A percentile compares a stretch with the other conserved stretches of the same genome.
These are phyloP conservation scores for Heterobasidion occidentale DNA, from an alignment of 1,284 basidiomycete species.

Conservation along the genomic window DNA sequence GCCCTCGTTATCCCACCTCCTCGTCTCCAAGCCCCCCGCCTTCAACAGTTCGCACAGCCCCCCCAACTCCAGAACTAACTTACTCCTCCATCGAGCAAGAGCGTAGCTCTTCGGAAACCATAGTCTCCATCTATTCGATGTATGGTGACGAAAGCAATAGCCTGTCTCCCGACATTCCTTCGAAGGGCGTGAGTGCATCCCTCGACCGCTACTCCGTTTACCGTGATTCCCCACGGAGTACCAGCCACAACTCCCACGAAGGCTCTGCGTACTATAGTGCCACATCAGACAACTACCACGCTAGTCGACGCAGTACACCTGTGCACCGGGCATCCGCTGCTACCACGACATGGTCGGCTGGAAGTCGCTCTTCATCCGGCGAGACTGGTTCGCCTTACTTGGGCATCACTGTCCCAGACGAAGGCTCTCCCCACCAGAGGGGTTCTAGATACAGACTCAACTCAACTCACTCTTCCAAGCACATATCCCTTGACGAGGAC, in stretches of 20 bases:
- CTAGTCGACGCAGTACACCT: constrained; percentile 2
- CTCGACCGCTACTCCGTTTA: constrained; percentile 4
- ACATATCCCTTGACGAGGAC: background rate
- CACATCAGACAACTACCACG: constrained; percentile 6
- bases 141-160: constrained; percentile 11
- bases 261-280: constrained; percentile 11
- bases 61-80: constrained; percentile 13
- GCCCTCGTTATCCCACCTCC: constrained; percentile 4
- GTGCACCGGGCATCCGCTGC: constrained; percentile 1
- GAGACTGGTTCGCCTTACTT: constrained; percentile 8
- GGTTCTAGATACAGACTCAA: background rate
- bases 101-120: constrained; percentile 14
- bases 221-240: background rate
- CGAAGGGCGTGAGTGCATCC: background rate
- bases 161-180: constrained; percentile 6
- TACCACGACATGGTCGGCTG: background rate
- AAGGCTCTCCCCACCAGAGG: background rate
- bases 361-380: constrained; percentile 5
- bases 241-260: constrained; percentile 3
- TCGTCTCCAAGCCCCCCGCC: constrained; percentile 3
- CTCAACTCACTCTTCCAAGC: constrained; percentile 1
- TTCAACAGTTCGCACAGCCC: constrained; percentile 7
- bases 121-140: constrained; percentile 15
- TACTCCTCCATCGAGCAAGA: constrained; percentile 10
- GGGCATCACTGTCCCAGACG: background rate